Evolutionary conservation across 306 rosid genomes (phyloP).

Genomic region (Cucurbita ficifolia): DNA sequence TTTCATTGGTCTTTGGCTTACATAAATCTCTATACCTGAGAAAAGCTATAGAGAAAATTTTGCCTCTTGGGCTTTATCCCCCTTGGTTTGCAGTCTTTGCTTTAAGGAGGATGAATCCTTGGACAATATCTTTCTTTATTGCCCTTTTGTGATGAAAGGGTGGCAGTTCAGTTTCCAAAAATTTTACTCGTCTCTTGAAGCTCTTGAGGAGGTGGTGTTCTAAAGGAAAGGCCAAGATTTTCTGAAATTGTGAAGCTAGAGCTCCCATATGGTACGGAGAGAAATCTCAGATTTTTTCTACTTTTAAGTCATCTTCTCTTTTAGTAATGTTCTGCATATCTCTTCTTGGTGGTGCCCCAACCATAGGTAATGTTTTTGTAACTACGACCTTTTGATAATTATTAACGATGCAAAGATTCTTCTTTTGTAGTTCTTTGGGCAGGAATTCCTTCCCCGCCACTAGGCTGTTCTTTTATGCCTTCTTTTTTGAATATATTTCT

Average conservation of each 20-base stretch:
- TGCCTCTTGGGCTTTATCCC: background rate
- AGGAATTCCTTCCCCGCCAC: background rate
- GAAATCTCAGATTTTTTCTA: background rate
- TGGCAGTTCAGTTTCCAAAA: background rate
- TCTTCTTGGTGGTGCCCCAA: background rate
- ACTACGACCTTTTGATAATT: background rate
- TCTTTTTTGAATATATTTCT: background rate
- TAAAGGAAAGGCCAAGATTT: background rate
- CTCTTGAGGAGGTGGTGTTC: background rate
- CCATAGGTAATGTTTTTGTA: background rate
- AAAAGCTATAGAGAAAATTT: background rate
- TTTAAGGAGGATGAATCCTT: background rate
- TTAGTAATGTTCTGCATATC: background rate
- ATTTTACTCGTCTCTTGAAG: background rate
- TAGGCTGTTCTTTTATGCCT: background rate
- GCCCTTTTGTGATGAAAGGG: background rate
- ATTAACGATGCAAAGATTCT: background rate
- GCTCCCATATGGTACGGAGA: background rate
- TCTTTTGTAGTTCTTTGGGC: background rate
- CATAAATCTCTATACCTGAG: background rate
- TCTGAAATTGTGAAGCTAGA: background rate
- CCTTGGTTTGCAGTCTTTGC: background rate
- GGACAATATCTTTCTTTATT: background rate
- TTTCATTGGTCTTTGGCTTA: background rate
- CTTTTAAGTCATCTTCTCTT: background rate